Evolutionary conservation across 1,284 basidiomycete genomes (phyloP).

Genomic region (Sporisorium graminicola): DNA sequence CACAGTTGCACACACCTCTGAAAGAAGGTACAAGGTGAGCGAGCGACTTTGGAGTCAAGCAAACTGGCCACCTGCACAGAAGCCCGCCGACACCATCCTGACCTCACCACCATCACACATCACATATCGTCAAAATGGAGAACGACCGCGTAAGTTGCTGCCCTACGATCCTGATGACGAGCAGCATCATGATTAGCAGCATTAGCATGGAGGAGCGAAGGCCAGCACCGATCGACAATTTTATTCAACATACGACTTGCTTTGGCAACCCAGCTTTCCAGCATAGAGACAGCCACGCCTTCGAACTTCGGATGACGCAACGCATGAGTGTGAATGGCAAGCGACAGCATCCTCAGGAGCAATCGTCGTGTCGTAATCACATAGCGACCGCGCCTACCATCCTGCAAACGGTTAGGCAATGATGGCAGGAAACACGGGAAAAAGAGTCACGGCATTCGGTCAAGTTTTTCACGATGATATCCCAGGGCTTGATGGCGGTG

Average conservation of each 20-base stretch:
- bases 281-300: background rate
- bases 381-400: no score
- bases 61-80: constrained; percentile 7
- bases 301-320: background rate
- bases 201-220: constrained; percentile 28
- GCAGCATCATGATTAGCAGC: constrained; percentile 34
- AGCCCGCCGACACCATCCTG: constrained; percentile 10
- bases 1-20: no score
- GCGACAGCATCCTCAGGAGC: no score
- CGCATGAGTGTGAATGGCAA: no score
- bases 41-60: background rate
- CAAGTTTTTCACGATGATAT: background rate
- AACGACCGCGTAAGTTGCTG: constrained; percentile 71
- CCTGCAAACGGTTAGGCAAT: no score
- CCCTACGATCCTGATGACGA: constrained; percentile 4
- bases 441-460: background rate
- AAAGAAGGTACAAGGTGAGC: background rate
- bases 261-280: background rate
- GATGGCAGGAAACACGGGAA: no score
- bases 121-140: constrained; percentile 71
- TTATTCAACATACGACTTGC: background rate
- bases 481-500: no score
- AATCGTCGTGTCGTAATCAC: no score
- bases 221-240: constrained; percentile 16
- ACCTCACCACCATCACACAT: constrained; percentile 43